Evolutionary conservation across 2,329 filamentous ascomycete species (phyloP).

Genomic region (Claviceps sp.): DNA sequence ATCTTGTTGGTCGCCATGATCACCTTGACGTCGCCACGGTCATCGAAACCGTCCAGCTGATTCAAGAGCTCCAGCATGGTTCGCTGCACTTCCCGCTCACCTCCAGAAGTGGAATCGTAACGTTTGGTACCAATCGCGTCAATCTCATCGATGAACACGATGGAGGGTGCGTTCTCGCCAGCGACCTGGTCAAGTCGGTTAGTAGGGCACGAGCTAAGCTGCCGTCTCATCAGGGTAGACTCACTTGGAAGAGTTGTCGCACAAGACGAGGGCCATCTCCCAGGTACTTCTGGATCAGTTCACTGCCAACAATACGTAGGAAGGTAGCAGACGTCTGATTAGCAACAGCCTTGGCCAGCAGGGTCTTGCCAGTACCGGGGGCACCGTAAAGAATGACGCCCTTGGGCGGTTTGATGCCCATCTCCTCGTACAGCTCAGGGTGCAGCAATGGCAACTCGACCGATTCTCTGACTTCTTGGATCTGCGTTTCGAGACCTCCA

Average conservation of each 20-base stretch:
- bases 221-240: conserved; percentile 6
- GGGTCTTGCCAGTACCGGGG: conserved; percentile 90
- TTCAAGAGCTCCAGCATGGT: conserved; percentile 98
- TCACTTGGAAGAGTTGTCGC: conserved; percentile 81
- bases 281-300: conserved; percentile 97
- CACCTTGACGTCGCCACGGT: conserved; percentile 96
- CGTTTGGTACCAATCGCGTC: conserved; percentile 98
- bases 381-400: conserved; percentile 98
- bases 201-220: neutral
- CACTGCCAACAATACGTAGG: conserved; percentile 89
- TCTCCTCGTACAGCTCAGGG: conserved; percentile 96
- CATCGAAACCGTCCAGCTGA: conserved; percentile 96
- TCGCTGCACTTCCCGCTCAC: conserved; percentile 92
- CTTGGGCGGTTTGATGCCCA: conserved; percentile 99
- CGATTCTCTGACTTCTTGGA: conserved; percentile 94
- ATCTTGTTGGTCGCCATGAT: conserved; percentile 99
- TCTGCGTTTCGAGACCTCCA: conserved; percentile 86
- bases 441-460: conserved; percentile 91
- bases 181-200: conserved; percentile 47
- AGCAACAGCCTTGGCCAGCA: conserved; percentile 91
- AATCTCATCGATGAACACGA: conserved; percentile 98
- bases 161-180: conserved; percentile 88
- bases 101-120: conserved; percentile 93
- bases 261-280: conserved; percentile 91
- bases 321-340: conserved; percentile 99